These are phyloP conservation scores for Leishmania tarentolae DNA, from an alignment of 208 protist genomes.

Conservation along the genomic window DNA sequence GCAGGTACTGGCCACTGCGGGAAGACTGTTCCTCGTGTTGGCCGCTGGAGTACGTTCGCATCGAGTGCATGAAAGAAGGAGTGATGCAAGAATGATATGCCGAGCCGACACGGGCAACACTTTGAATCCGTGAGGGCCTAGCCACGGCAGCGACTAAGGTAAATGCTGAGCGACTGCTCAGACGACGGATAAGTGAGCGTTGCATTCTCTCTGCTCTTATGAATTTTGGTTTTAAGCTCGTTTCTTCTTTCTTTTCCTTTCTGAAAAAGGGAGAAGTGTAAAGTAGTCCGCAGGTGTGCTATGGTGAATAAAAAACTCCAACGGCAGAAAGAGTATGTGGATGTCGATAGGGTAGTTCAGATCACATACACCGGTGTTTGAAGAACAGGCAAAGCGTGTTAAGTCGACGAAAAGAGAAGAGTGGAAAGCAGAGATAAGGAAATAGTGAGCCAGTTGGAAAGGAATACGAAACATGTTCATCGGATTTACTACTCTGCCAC, in stretches of 20 bases:
- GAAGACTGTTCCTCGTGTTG: constrained; percentile 63
- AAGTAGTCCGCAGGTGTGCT: background rate
- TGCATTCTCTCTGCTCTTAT: constrained; percentile 25
- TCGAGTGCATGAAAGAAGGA: constrained; percentile 18
- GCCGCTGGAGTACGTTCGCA: constrained; percentile 67
- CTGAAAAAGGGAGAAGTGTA: background rate
- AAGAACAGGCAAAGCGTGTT: background rate
- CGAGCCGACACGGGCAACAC: constrained; percentile 1
- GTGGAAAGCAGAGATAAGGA: background rate
- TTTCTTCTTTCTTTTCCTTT: constrained; percentile 8
- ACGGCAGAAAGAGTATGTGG: background rate
- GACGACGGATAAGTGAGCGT: constrained; percentile 20
- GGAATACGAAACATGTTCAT: background rate
- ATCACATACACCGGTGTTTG: background rate
- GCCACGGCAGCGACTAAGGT: constrained; percentile 16
- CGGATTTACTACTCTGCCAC: background rate
- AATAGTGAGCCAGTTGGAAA: background rate
- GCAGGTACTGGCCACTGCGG: constrained; percentile 86
- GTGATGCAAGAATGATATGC: background rate
- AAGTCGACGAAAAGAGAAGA: background rate
- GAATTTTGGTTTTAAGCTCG: background rate
- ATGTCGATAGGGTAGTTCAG: no score
- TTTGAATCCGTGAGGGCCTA: constrained; percentile 11
- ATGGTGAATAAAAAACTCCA: background rate
- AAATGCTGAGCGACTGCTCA: constrained; percentile 17